These are phyloP conservation scores for Sindora glabra DNA, from an alignment of 306 rosid genomes.

Conservation along the genomic window DNA sequence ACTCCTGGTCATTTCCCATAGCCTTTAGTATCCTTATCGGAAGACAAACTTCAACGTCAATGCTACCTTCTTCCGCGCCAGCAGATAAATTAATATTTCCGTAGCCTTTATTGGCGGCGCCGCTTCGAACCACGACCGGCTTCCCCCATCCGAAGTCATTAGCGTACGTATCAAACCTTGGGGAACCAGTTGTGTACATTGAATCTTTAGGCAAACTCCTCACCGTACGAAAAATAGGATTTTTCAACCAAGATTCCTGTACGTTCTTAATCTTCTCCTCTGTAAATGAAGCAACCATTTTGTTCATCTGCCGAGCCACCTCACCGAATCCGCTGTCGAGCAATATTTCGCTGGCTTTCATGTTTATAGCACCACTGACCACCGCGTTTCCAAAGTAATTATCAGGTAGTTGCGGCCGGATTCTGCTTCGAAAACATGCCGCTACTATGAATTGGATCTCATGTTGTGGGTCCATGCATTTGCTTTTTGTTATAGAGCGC, in stretches of 20 bases:
- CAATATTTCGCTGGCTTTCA: no score
- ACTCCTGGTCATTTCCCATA: conserved; percentile 2
- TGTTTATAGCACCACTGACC: no score
- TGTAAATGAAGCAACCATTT: no score
- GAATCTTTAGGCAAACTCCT: neutral
- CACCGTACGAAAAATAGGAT: neutral
- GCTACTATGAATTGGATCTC: neutral
- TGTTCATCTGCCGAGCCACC: no score
- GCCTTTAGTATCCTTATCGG: neutral
- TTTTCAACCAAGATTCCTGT: conserved; percentile 6
- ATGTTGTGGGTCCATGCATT: neutral
- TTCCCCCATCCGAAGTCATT: conserved; percentile 27
- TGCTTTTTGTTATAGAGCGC: conserved; percentile 2
- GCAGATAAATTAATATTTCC: conserved; percentile 5
- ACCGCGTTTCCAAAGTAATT: no score
- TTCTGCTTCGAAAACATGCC: no score
- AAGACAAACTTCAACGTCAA: conserved; percentile 15
- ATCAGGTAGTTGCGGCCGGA: no score
- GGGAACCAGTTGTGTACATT: conserved; percentile 4
- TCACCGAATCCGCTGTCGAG: no score
- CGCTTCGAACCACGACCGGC: conserved; percentile 10
- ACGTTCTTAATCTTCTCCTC: no score
- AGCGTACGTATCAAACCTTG: conserved; percentile 8
- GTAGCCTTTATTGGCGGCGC: conserved; percentile 4
- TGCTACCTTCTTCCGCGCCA: conserved; percentile 17